Percentiles rank a stretch among this genome's conserved stretches.
These are phyloP conservation scores for Sugiyamaella novakii DNA, from an alignment of 1,139 yeast genomes.

Conservation along the genomic window DNA sequence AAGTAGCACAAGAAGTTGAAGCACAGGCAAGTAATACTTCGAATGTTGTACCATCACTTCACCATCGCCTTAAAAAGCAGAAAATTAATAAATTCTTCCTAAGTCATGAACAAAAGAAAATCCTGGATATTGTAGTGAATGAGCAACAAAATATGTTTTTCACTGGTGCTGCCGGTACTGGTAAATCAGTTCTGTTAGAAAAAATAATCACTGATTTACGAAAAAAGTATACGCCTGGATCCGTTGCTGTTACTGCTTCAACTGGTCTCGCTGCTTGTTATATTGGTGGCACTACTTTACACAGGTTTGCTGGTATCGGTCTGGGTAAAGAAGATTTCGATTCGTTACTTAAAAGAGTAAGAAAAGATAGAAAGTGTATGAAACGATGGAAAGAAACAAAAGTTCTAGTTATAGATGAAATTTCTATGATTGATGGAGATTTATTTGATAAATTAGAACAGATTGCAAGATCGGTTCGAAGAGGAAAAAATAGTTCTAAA, in stretches of 20 bases:
- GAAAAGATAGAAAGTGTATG: slow-evolving; percentile 45
- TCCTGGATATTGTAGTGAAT: slow-evolving; percentile 63
- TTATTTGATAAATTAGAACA: slow-evolving; percentile 67
- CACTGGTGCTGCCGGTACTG: slow-evolving; percentile 40
- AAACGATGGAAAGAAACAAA: slow-evolving; percentile 62
- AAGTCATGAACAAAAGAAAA: slow-evolving; percentile 70
- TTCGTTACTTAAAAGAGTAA: slow-evolving; percentile 50
- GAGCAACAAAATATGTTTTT: slow-evolving; percentile 53
- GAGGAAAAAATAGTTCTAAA: slow-evolving; percentile 19
- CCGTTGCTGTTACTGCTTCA: slow-evolving; percentile 85
- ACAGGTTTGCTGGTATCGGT: slow-evolving; percentile 79
- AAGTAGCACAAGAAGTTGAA: slow-evolving; percentile 7
- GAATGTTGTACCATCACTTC: not conserved
- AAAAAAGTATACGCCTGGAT: slow-evolving; percentile 51
- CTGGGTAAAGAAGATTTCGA: slow-evolving; percentile 59
- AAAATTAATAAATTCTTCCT: slow-evolving; percentile 38
- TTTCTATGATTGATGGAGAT: slow-evolving; percentile 78
- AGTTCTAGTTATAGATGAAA: slow-evolving; percentile 75
- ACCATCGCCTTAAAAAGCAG: not conserved
- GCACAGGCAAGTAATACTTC: not conserved
- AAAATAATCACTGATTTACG: slow-evolving; percentile 67
- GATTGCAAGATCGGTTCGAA: slow-evolving; percentile 55
- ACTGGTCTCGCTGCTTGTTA: slow-evolving; percentile 92
- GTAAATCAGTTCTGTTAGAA: slow-evolving; percentile 48
- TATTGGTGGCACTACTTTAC: slow-evolving; percentile 84